Evolutionary conservation across 2,329 filamentous ascomycete genomes (phyloP).

Genomic region (Fusarium piperis): DNA sequence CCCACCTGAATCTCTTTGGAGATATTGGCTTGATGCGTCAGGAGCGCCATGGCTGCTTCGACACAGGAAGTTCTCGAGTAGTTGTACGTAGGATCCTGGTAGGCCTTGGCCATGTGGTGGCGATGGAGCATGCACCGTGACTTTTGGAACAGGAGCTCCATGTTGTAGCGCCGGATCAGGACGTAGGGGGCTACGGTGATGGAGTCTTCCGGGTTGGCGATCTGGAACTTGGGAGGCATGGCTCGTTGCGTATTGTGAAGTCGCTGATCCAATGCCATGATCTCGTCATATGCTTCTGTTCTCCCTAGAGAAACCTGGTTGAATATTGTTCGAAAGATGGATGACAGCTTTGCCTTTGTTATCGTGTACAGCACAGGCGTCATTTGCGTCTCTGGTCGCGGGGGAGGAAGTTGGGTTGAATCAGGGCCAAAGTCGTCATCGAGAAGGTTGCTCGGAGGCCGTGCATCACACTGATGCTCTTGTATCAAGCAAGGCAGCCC

Average conservation of each 20-base stretch:
- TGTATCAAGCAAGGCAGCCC: slow-evolving; percentile 26
- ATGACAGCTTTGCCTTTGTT: neutral
- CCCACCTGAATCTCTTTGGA: slow-evolving; percentile 28
- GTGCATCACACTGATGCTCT: slow-evolving; percentile 21
- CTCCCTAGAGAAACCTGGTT: slow-evolving; percentile 28
- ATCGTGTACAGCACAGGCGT: slow-evolving; percentile 22
- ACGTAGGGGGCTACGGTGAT: slow-evolving; percentile 21
- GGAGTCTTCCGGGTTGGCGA: slow-evolving; percentile 20
- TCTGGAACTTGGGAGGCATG: slow-evolving; percentile 19
- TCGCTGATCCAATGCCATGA: slow-evolving; percentile 26
- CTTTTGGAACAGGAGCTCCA: slow-evolving; percentile 29
- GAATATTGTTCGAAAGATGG: slow-evolving; percentile 27
- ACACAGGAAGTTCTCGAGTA: slow-evolving; percentile 24
- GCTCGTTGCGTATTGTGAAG: slow-evolving; percentile 13
- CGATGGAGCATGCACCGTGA: slow-evolving; percentile 26
- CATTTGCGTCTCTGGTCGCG: slow-evolving; percentile 17
- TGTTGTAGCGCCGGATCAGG: slow-evolving; percentile 25
- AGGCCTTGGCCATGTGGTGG: slow-evolving; percentile 27
- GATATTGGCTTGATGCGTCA: slow-evolving; percentile 20
- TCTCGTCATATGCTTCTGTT: slow-evolving; percentile 21
- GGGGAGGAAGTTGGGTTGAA: slow-evolving; percentile 9
- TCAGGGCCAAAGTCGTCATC: slow-evolving; percentile 27
- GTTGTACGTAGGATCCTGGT: slow-evolving; percentile 14
- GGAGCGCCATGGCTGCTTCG: slow-evolving; percentile 23
- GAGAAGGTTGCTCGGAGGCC: slow-evolving; percentile 12